Conservation (phyloP, 2,329 filamentous ascomycete genomes). For the Stromatinia cepivora region DNA sequence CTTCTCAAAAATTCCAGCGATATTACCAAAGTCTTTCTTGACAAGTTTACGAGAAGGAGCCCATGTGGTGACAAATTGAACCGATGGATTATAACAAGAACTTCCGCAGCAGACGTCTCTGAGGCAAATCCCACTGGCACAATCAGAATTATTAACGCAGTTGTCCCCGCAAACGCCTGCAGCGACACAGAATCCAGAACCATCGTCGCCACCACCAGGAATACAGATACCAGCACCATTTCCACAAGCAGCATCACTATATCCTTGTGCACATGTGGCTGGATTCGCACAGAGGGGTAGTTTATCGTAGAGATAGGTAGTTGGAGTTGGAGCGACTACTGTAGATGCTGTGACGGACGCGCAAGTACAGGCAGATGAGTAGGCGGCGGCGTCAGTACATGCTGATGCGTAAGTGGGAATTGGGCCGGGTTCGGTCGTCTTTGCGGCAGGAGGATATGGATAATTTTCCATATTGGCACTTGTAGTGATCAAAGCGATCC, state of each 20-base stretch:
- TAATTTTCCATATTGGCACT: slow-evolving; percentile 16
- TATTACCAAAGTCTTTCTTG: slow-evolving; percentile 5
- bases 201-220: not conserved
- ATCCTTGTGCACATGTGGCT: slow-evolving; percentile 4
- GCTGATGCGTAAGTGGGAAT: slow-evolving; percentile 21
- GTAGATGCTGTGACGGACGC: not conserved
- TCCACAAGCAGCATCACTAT: not conserved
- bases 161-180: not conserved
- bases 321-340: slow-evolving; percentile 4
- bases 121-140: slow-evolving; percentile 11
- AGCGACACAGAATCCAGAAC: slow-evolving; percentile 12
- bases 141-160: slow-evolving; percentile 10
- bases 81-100: not conserved
- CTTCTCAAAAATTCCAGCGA: not conserved
- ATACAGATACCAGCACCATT: slow-evolving; percentile 16
- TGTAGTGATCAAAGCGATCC: slow-evolving; percentile 11
- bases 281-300: slow-evolving; percentile 14
- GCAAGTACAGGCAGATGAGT: slow-evolving; percentile 22
- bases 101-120: slow-evolving; percentile 13
- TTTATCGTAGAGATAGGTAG: slow-evolving; percentile 13
- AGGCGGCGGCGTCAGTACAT: slow-evolving; percentile 3
- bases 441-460: not conserved
- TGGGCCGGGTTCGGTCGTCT: not conserved
- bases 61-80: not conserved
- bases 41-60: not conserved